Percentiles rank a stretch among this genome's conserved stretches.
These are phyloP conservation scores for Wickerhamomyces sp. DNA, from an alignment of 1,139 yeast species.

Conservation along the genomic window DNA sequence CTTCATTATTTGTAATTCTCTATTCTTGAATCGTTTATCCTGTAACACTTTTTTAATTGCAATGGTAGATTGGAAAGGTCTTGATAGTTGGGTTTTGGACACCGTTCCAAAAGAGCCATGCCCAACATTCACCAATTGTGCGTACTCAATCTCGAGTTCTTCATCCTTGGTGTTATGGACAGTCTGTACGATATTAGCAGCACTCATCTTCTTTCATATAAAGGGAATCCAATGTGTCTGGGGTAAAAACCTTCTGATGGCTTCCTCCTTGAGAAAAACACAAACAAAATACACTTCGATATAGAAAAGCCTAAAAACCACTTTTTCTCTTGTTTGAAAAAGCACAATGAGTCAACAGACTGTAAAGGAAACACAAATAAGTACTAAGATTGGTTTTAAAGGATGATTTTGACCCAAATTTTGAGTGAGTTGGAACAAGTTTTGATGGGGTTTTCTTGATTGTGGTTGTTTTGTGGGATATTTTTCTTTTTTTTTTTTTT, in stretches of 20 bases:
- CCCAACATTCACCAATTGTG: constrained; percentile 68
- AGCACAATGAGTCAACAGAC: not conserved
- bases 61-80: constrained; percentile 66
- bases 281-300: not conserved
- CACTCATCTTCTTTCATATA: not conserved
- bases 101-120: constrained; percentile 98
- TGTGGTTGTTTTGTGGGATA: not conserved
- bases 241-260: not conserved
- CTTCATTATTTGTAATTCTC: constrained; percentile 96
- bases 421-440: too few relatives aligned
- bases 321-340: not conserved
- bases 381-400: not conserved
- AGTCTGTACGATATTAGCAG: constrained; percentile 7
- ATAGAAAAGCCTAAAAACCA: not conserved
- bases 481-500: too few relatives aligned
- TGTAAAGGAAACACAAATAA: not conserved
- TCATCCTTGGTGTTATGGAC: constrained; percentile 17
- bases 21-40: constrained; percentile 90
- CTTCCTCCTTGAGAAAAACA: not conserved
- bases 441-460: too few relatives aligned
- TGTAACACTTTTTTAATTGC: constrained; percentile 95
- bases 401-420: too few relatives aligned
- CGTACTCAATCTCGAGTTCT: constrained; percentile 30
- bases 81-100: constrained; percentile 75
- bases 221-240: not conserved